Evolutionary conservation across 352 stramenopile species (phyloP), one percentile per base, ranked within the genome.

Genomic region (Globisporangium spinosum): DNA sequence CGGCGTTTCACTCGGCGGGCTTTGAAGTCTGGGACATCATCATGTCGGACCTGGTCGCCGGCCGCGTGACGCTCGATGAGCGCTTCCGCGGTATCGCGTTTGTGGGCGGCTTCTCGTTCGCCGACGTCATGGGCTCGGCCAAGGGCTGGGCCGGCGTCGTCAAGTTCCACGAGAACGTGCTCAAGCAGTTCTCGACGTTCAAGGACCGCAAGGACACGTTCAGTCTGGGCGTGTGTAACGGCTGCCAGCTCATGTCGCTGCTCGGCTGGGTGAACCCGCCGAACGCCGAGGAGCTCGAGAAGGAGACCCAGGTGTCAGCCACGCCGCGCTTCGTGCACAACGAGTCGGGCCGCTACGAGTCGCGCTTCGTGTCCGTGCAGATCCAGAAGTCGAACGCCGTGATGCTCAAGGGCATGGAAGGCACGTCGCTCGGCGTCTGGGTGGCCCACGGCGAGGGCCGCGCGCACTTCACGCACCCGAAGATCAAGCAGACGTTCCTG

Each of bases 201-300:
- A 91, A 93, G 57, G 89, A 89, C 17, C 93, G 97, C 65, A 73
- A 89, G 32, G 95, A 99, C 82, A 99, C 97, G 22, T 99, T 99
- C 83, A 98, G 91, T 77, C 92, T 99, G 20, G 98, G 98, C 62
- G 91, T 99, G 0, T 99, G 98, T 82, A 99, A 99, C 77, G 98
- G 98, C 47, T 99, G 98, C 80, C 98, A 99, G 83, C 94, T 99
- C 47, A 99, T 99, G 96, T 97, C 97, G 43, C 80, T 99, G 38
- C 90, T 99, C 20, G 98, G 98, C 49, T 99, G 97, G 96, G 91
- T 99, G 49, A 83, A 90, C 61, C 76, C 74, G 22, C 78, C 83
- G 25, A 79, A 92, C 55, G 75, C 83, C 10, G 74, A 76, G 56
- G 67, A 75, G 40, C 43, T 94, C 3, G 83, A 90, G 65, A 56